These are phyloP conservation scores for Penicillium sp. DNA, from an alignment of 2,329 filamentous ascomycete species.

Conservation along the genomic window DNA sequence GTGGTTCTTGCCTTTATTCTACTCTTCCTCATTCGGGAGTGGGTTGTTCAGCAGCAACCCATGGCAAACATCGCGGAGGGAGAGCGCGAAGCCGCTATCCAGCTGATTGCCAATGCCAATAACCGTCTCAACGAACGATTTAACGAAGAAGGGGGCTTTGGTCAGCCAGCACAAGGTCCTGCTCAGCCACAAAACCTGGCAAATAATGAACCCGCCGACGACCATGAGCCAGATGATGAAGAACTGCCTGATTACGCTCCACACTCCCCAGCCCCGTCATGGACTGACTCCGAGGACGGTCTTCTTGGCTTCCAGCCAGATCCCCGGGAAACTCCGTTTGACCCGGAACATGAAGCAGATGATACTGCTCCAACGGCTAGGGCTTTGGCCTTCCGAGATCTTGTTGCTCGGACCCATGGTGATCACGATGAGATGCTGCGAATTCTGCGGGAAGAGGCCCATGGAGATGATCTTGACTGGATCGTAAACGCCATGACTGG, in stretches of 20 bases:
- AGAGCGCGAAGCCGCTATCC: slow-evolving; percentile 54
- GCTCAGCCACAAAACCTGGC: slow-evolving; percentile 7
- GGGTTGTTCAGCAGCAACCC: slow-evolving; percentile 97
- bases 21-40: slow-evolving; percentile 95
- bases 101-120: slow-evolving; percentile 40
- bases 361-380: slow-evolving; percentile 24
- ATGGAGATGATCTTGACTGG: slow-evolving; percentile 60
- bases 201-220: slow-evolving; percentile 11
- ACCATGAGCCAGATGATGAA: slow-evolving; percentile 7
- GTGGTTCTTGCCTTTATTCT: slow-evolving; percentile 94
- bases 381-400: slow-evolving; percentile 55
- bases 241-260: slow-evolving; percentile 6
- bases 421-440: slow-evolving; percentile 61
- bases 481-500: slow-evolving; percentile 59
- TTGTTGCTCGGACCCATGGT: slow-evolving; percentile 61
- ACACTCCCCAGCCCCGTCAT: slow-evolving; percentile 18
- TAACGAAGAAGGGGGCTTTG: slow-evolving; percentile 19
- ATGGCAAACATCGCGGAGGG: slow-evolving; percentile 76
- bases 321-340: not conserved
- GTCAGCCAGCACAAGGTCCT: slow-evolving; percentile 15
- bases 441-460: slow-evolving; percentile 63
- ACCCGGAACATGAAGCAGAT: not conserved
- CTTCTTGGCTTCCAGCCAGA: slow-evolving; percentile 8
- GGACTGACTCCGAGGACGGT: slow-evolving; percentile 21
- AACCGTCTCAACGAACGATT: slow-evolving; percentile 27